These are phyloP conservation scores for Phialophora chinensis DNA, from an alignment of 2,329 filamentous ascomycete genomes.

Conservation along the genomic window DNA sequence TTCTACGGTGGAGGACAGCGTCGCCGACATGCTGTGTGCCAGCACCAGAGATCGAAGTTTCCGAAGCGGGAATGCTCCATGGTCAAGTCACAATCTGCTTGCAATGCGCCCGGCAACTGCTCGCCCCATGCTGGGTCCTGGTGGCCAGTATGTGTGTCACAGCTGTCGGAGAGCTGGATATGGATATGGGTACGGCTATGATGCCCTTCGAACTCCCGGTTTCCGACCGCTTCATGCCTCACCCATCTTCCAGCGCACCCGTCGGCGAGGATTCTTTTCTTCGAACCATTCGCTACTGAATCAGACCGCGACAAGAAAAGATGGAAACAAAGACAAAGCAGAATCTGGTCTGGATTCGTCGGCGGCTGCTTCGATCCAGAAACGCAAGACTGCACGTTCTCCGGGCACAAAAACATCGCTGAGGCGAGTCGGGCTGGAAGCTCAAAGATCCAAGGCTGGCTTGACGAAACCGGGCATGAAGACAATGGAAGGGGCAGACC, in stretches of 20 bases:
- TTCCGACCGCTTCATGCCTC: constrained; percentile 46
- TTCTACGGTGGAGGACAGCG: background rate
- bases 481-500: constrained; percentile 46
- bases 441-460: constrained; percentile 67
- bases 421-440: constrained; percentile 83
- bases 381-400: constrained; percentile 57
- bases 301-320: constrained; percentile 20
- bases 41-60: background rate
- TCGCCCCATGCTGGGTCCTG: constrained; percentile 23
- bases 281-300: constrained; percentile 60
- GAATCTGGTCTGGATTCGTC: background rate
- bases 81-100: background rate
- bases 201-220: constrained; percentile 42
- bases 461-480: constrained; percentile 53
- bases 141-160: constrained; percentile 39
- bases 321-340: constrained; percentile 17
- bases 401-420: constrained; percentile 73
- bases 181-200: constrained; percentile 12
- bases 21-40: background rate
- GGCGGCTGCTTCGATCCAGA: constrained; percentile 43
- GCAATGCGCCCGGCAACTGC: constrained; percentile 22
- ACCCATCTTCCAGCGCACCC: constrained; percentile 47
- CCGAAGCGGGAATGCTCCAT: background rate
- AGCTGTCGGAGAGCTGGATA: constrained; percentile 44
- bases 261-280: constrained; percentile 69